Base-by-base conservation (phyloP, 139 green algal species). In the Diplosphaera chodatii region DNA sequence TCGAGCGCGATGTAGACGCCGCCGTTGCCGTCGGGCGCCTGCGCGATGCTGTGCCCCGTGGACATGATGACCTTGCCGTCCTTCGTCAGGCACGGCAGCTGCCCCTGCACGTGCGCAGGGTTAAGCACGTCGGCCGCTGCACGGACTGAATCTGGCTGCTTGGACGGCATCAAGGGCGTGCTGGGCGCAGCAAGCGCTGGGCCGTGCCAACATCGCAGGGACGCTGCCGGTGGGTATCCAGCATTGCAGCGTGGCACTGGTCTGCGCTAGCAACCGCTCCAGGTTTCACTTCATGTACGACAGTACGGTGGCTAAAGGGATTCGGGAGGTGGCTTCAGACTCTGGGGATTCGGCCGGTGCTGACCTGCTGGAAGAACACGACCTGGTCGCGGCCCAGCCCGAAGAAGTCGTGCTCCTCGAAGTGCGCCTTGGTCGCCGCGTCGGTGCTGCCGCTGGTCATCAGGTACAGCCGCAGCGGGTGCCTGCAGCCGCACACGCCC, bases 1-100 rank as follows among this genome's bases (percentile, higher is more conserved):
- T 75, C 67, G 30, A 99, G 82, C 0, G 95, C 90, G 27, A 77
- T 40, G 82, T 97, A 99, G 48, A 99, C 74, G 16, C 95, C 94
- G 28, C 95, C 95, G 77, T 99, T 99, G 77, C 95, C 95, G 75
- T 99, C 90, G 21, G 95, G 95, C 2, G 91, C 83, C 68, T 85
- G 87, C 29, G 92, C 91, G 31, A 95, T 25, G 48, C 62, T 67
- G 62, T 64, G 40, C 1, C 40, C 21, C 1, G 70, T 76, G 59
- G 88, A 83, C 74, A 97, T 63, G 75, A 98, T 96, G 56, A 97
- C 40, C n/a, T 84, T 78, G 25, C 94, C 94, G 20, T 93, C 71
- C 40, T 81, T 68, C 0, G 90, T 95, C 63, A 98, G 66, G 74
- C 85, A 92, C 0, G 94, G 94, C 74, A 98, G 76, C 67, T 80